Conservation (phyloP, 2,329 filamentous ascomycete species). For the Aspergillus brunneoviolaceus region DNA sequence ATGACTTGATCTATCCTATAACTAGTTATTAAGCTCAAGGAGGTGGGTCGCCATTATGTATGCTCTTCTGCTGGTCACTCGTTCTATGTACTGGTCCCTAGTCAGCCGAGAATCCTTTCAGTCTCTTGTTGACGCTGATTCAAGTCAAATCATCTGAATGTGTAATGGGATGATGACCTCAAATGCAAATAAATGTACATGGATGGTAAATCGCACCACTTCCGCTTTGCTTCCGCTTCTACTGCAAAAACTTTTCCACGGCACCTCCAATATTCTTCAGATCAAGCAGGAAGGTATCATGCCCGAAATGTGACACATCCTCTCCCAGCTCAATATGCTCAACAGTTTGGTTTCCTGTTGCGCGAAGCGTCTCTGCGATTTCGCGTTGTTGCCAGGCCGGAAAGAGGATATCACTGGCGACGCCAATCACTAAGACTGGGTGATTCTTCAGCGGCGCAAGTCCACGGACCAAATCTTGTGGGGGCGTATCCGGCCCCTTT, state of each 20-base stretch:
- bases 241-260: constrained; percentile 74
- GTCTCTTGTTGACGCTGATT: no score
- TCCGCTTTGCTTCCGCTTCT: background rate
- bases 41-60: no score
- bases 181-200: background rate
- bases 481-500: constrained; percentile 52
- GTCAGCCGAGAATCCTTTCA: no score
- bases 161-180: background rate
- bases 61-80: no score
- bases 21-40: no score
- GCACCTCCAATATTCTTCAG: constrained; percentile 87
- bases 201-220: background rate
- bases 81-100: no score
- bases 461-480: constrained; percentile 76
- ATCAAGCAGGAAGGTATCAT: constrained; percentile 94
- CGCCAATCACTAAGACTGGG: constrained; percentile 85
- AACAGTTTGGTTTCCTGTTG: constrained; percentile 75
- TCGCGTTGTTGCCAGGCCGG: constrained; percentile 98
- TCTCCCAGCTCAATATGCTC: constrained; percentile 89
- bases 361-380: constrained; percentile 77
- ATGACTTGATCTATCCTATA: no score
- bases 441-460: constrained; percentile 70
- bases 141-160: background rate
- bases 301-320: constrained; percentile 90
- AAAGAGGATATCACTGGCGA: constrained; percentile 94